Evolutionary conservation across 306 rosid species (phyloP).

Genomic region (Prunus padus): DNA sequence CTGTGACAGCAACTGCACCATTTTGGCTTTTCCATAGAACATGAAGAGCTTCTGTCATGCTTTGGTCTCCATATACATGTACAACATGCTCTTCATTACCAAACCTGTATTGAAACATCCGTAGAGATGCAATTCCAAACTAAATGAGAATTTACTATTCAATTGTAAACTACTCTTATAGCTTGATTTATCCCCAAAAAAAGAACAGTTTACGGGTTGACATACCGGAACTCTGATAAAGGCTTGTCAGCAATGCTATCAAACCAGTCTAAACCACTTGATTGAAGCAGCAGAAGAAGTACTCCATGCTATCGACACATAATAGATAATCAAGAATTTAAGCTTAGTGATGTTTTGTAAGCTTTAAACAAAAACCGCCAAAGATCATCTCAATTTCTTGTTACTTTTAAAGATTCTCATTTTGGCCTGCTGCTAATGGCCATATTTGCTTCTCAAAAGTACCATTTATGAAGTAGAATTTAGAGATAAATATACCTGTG

Average conservation of each 20-base stretch:
- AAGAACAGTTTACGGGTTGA: neutral
- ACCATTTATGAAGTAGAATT: neutral
- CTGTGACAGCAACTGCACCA: slow-evolving; percentile 46
- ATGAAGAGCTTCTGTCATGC: slow-evolving; percentile 51
- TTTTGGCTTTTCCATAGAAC: slow-evolving; percentile 40
- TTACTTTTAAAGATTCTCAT: neutral
- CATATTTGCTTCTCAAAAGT: neutral
- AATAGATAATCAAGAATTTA: slow-evolving; percentile 8
- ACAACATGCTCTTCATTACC: slow-evolving; percentile 46
- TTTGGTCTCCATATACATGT: slow-evolving; percentile 53
- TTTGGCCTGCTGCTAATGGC: neutral
- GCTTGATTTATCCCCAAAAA: neutral
- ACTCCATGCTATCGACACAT: slow-evolving; percentile 43
- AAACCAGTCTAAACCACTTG: slow-evolving; percentile 63
- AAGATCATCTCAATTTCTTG: neutral
- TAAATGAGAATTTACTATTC: neutral
- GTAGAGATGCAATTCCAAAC: neutral
- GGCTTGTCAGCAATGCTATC: slow-evolving; percentile 51
- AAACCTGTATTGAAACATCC: slow-evolving; percentile 37
- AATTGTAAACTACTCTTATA: neutral
- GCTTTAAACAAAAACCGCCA: neutral
- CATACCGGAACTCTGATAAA: slow-evolving; percentile 49
- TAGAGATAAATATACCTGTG: slow-evolving; percentile 43
- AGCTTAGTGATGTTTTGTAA: neutral
- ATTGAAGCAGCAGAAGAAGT: slow-evolving; percentile 59